A percentile compares a stretch with the other conserved stretches of the same genome.
These are phyloP conservation scores for Persicaria tinctoria DNA, from an alignment of 148 eudicot genomes.

Conservation along the genomic window DNA sequence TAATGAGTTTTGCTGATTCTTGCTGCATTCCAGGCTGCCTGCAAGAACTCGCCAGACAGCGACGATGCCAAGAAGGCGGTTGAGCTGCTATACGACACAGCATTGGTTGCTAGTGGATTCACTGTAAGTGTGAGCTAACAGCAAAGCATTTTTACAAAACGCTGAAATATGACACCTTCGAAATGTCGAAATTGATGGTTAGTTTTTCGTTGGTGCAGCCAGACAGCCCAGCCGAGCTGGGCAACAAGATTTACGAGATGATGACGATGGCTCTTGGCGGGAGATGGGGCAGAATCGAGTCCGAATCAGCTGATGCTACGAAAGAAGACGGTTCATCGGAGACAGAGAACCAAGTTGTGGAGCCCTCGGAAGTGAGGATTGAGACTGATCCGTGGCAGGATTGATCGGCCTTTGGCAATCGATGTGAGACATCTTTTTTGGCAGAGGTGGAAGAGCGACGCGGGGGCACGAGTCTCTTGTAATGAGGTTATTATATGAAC, in stretches of 20 bases:
- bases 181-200: not conserved
- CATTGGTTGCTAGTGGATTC: conserved; percentile 88
- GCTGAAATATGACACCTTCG: not conserved
- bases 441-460: too few species aligned
- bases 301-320: conserved; percentile 23
- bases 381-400: conserved; percentile 88
- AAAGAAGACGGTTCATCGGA: conserved; percentile 36
- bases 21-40: conserved; percentile 64
- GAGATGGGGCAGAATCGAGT: conserved; percentile 83
- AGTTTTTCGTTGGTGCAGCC: conserved; percentile 41
- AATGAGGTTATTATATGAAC: too few species aligned
- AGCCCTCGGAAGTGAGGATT: conserved; percentile 87
- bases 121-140: conserved; percentile 41
- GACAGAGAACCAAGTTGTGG: conserved; percentile 47
- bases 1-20: not conserved
- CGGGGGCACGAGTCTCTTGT: too few species aligned
- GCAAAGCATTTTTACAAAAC: too few species aligned
- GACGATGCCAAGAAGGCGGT: conserved; percentile 71
- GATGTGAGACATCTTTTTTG: too few species aligned
- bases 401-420: conserved; percentile 14
- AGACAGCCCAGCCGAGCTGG: conserved; percentile 89
- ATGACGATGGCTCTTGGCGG: conserved; percentile 99
- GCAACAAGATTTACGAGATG: conserved; percentile 95
- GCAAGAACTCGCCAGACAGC: conserved; percentile 86
- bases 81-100: conserved; percentile 76